Conservation (phyloP, 164 flowering plant genomes). For the Magnolia sinica region DNA sequence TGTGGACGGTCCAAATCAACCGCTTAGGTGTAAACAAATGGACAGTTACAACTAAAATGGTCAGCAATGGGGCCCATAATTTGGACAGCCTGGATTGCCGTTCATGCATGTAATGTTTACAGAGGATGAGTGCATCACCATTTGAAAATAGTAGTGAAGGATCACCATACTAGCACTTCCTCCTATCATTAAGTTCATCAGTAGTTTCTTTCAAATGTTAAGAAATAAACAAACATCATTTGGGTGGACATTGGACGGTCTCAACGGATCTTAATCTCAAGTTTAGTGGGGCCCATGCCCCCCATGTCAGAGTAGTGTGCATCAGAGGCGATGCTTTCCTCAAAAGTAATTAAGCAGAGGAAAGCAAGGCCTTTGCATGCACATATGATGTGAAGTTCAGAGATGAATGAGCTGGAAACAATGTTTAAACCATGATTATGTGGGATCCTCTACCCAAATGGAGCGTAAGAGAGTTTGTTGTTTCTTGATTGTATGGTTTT, state of each 20-base stretch:
- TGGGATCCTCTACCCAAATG: background rate
- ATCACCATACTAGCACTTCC: background rate
- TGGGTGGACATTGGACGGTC: no score
- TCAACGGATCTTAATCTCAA: no score
- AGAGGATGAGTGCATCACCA: background rate
- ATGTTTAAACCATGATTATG: background rate
- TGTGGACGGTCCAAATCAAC: background rate
- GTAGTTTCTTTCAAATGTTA: no score
- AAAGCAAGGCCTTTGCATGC: no score
- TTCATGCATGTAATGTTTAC: background rate
- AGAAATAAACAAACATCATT: no score
- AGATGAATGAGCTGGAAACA: background rate
- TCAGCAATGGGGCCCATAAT: background rate
- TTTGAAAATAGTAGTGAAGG: background rate
- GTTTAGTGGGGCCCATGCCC: no score
- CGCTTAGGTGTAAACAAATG: background rate
- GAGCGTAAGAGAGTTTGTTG: background rate
- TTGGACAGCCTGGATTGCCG: background rate
- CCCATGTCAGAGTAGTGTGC: no score
- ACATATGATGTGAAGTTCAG: no score
- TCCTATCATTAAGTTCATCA: background rate
- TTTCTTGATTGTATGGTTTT: background rate
- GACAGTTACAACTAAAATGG: background rate
- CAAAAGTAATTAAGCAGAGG: no score
- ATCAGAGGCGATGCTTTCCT: no score